Percentiles rank a stretch among this genome's conserved stretches.
These are phyloP conservation scores for Trapa bicornis DNA, from an alignment of 345 rosid genomes.

Conservation along the genomic window DNA sequence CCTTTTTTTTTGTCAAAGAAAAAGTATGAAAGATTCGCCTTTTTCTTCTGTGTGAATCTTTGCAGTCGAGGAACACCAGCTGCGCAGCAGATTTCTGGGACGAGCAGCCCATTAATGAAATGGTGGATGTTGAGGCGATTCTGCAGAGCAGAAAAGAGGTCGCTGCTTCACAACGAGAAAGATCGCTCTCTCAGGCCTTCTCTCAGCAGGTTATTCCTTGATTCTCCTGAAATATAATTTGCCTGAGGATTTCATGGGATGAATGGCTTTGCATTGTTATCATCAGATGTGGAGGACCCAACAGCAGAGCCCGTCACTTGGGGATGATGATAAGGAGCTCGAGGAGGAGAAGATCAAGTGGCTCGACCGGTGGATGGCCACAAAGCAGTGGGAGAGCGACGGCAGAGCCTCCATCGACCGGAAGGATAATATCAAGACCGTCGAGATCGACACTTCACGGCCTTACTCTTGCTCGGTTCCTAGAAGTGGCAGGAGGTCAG, in stretches of 20 bases:
- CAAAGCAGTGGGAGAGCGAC: conserved; percentile 55
- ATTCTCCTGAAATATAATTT: neutral
- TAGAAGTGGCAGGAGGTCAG: conserved; percentile 8
- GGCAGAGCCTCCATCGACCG: conserved; percentile 29
- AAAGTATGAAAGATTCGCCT: too few relatives aligned
- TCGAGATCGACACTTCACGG: conserved; percentile 36
- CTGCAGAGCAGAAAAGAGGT: conserved; percentile 37
- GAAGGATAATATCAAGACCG: conserved; percentile 36
- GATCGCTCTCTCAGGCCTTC: conserved; percentile 51
- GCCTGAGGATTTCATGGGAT: neutral
- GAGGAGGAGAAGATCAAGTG: conserved; percentile 42
- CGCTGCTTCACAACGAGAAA: conserved; percentile 53
- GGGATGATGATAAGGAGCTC: conserved; percentile 38
- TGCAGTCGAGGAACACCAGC: conserved; percentile 66
- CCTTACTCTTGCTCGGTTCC: conserved; percentile 15
- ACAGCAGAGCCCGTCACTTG: conserved; percentile 47
- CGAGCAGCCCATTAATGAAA: conserved; percentile 20
- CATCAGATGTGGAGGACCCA: conserved; percentile 48
- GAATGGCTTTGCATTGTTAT: too few relatives aligned
- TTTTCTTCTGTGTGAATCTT: neutral
- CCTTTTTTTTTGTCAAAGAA: too few relatives aligned
- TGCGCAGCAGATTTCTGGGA: conserved; percentile 49
- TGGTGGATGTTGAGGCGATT: conserved; percentile 34
- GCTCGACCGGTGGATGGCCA: conserved; percentile 81
- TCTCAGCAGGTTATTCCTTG: conserved; percentile 45